Percentiles rank a stretch among this genome's conserved stretches.
These are phyloP conservation scores for Hortiboletus rubellus DNA, from an alignment of 1,284 basidiomycete species.

Conservation along the genomic window DNA sequence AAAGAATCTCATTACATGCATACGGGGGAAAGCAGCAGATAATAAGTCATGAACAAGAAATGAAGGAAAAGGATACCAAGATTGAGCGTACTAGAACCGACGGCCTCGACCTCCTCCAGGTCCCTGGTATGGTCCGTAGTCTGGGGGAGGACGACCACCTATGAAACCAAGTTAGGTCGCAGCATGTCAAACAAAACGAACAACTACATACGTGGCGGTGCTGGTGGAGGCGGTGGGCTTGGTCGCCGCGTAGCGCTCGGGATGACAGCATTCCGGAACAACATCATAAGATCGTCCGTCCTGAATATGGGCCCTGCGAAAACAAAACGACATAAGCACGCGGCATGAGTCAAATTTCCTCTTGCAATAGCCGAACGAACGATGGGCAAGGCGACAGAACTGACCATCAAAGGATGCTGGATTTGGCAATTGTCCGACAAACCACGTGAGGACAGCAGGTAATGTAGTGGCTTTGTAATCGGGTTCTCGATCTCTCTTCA, in stretches of 20 bases:
- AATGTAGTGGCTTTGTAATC: conserved; percentile 56
- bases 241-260: conserved; percentile 54
- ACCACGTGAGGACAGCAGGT: conserved; percentile 77
- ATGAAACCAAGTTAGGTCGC: conserved; percentile 17
- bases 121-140: conserved; percentile 71
- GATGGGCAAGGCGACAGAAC: conserved; percentile 30
- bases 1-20: conserved; percentile 2
- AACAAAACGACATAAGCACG: conserved; percentile 11
- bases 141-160: conserved; percentile 63
- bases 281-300: conserved; percentile 81
- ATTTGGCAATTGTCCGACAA: conserved; percentile 76
- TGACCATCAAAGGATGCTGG: conserved; percentile 78
- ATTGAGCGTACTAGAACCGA: conserved; percentile 30
- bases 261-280: conserved; percentile 75
- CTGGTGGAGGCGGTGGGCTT: conserved; percentile 52
- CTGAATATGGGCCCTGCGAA: conserved; percentile 79
- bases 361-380: conserved; percentile 14
- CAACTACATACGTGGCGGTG: conserved; percentile 29
- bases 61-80: background rate
- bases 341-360: conserved; percentile 21
- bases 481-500: conserved; percentile 44
- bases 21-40: conserved; percentile 3
- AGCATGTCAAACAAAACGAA: conserved; percentile 4
- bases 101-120: conserved; percentile 44
- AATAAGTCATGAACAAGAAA: conserved; percentile 29